Conservation (phyloP, 139 green algal genomes). For the Nannochloris sp. region DNA sequence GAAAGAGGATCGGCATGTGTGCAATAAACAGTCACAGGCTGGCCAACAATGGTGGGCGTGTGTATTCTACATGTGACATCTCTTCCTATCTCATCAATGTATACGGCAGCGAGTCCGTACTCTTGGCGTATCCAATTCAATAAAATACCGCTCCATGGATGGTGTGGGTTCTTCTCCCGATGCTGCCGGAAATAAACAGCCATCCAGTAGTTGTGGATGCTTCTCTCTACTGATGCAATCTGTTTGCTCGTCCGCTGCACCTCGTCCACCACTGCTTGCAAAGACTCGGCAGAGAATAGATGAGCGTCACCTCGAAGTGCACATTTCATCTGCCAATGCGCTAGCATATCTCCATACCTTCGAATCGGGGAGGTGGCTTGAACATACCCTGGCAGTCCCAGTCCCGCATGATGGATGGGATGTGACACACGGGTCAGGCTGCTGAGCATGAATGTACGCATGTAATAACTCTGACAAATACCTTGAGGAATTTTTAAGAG, state of each 20-base stretch:
- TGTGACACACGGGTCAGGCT: slow-evolving; percentile 16
- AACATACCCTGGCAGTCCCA: slow-evolving; percentile 68
- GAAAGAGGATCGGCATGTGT: background rate
- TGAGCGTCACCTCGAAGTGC: slow-evolving; percentile 28
- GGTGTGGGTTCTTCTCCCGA: background rate
- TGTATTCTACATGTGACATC: slow-evolving; percentile 43
- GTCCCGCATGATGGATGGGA: slow-evolving; percentile 43
- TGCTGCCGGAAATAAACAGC: slow-evolving; percentile 45
- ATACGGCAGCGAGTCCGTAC: slow-evolving; percentile 41
- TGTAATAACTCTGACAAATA: slow-evolving; percentile 34
- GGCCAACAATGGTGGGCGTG: slow-evolving; percentile 29
- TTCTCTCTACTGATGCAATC: slow-evolving; percentile 37
- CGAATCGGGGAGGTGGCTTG: slow-evolving; percentile 75
- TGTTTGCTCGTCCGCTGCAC: background rate
- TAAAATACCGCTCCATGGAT: slow-evolving; percentile 33
- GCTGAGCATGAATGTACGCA: slow-evolving; percentile 65
- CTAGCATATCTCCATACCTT: slow-evolving; percentile 66
- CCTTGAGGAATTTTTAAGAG: slow-evolving; percentile 48
- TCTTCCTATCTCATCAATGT: slow-evolving; percentile 54
- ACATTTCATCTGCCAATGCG: slow-evolving; percentile 74
- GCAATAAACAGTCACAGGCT: slow-evolving; percentile 4
- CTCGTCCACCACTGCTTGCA: slow-evolving; percentile 22
- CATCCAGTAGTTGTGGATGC: slow-evolving; percentile 47
- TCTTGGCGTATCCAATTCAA: slow-evolving; percentile 59
- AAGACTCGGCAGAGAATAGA: slow-evolving; percentile 22